Conservation (phyloP, 805 yeast species). For the Wickerhamiella occidentalis region DNA sequence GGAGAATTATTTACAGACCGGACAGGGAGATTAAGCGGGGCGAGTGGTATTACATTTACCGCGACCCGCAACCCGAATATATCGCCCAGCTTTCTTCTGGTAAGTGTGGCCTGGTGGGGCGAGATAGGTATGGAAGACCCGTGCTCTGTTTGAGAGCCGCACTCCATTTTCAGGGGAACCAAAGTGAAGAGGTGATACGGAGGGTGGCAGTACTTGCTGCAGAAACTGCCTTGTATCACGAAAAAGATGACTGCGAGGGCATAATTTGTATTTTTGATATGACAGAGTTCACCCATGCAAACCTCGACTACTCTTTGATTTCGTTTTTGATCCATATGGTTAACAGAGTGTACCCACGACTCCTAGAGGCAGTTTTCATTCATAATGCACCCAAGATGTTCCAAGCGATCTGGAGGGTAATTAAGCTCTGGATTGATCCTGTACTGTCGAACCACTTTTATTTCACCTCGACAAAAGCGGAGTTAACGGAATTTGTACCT, state of each 20-base stretch:
- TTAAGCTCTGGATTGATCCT: constrained; percentile 69
- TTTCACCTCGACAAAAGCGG: constrained; percentile 61
- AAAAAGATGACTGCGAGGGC: constrained; percentile 52
- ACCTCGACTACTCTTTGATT: constrained; percentile 71
- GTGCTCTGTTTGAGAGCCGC: not conserved
- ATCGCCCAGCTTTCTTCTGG: not conserved
- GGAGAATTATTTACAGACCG: constrained; percentile 44
- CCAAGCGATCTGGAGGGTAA: constrained; percentile 1
- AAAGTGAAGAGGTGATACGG: not conserved
- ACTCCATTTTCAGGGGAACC: not conserved
- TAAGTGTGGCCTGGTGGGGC: not conserved
- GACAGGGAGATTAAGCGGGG: not conserved
- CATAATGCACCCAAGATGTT: constrained; percentile 6
- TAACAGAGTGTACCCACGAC: constrained; percentile 5
- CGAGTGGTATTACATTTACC: not conserved
- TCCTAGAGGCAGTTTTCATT: not conserved
- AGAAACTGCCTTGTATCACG: constrained; percentile 22
- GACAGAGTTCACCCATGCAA: constrained; percentile 62
- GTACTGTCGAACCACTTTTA: constrained; percentile 85
- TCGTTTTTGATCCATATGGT: constrained; percentile 34
- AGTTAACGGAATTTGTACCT: constrained; percentile 51
- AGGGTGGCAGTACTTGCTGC: not conserved
- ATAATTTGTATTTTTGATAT: constrained; percentile 62
- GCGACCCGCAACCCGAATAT: not conserved
- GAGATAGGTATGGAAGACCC: not conserved